Base-by-base conservation (phyloP, 768 basidiomycete species). In the Macrolepiota albuminosa region DNA sequence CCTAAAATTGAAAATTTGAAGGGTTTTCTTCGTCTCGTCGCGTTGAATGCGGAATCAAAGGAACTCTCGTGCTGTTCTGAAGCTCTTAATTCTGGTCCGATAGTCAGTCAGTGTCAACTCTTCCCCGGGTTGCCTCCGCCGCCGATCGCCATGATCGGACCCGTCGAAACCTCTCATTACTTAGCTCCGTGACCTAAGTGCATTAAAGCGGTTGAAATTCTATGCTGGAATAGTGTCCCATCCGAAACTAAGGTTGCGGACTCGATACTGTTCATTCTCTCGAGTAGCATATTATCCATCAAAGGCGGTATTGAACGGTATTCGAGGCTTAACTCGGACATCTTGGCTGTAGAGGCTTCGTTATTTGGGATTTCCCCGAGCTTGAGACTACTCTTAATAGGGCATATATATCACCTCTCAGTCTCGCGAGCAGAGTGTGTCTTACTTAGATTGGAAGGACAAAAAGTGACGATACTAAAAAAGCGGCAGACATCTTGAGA, bases 131-230 rank as follows among this genome's bases (percentile, higher is more conserved):
- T 51, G 34, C 36, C 16, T 36, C 36, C 24, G 51, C 24, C 51
- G 51, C 47, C 47, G 31, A 50, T 33, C 49, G 7, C 49, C 48
- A 39, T 53, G 52, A 53, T 53, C 51, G 51, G 51, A 37, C 51
- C 42, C 21, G 24, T 36, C n/a, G 13, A 14, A 36, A 49, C 43
- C 43, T 45, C 10, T 37, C 43, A 45, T 45, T 7, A 31, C 6
- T 10, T 31, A 29, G 29, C 26, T 26, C 46, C 26, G 26, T 16
- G 8, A 48, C 14, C 18, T 26, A 8, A 16, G 26, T 24, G 14
- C 14, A 29, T 48, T 6, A 3, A 48, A 8, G 13, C 26, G 29
- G 2, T 29, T 29, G 16, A 14, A 42, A 4, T 6, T 18, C 31
- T 43, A 31, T 48, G 3, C 4, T 24, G 3, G 29, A 31, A 14